Evolutionary conservation across 2,329 filamentous ascomycete species (phyloP), one percentile per base, ranked within the genome.

Genomic region (Aspergillus costaricaensis): DNA sequence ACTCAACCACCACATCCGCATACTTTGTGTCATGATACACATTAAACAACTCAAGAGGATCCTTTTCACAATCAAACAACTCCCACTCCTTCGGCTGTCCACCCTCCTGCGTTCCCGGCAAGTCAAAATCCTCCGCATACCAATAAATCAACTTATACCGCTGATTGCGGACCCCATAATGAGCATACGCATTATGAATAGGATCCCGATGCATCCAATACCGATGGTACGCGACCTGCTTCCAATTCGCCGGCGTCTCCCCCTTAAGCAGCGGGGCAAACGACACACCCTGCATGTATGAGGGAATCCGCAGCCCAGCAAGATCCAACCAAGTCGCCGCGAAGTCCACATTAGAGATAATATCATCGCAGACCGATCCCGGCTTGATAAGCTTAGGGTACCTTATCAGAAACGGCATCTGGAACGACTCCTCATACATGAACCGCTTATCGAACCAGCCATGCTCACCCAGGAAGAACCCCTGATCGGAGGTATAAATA

Each of bases 371-470:
- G 0, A 82, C 70, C 0, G 70, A 72, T 0, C 76, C 74, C 0
- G 77, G 59, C 1, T 56, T 47, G 58, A 84, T 82, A 54, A 75
- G 74, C 0, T 54, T 61, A 0, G 83, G 82, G 50, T 81, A 82
- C 0, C 79, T 76, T 8, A 82, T 74, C 3, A 85, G 66, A 51
- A 85, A 82, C 0, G 83, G 82, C 83, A 85, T 85, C 69, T 85
- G 82, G 71, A 85, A 85, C 14, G 74, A 78, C 68, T 85, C 81
- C 62, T 85, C 82, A 69, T 85, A 85, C 79, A 85, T 84, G 68
- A 85, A 84, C 3, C 83, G 79, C 70, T 85, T 85, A 68, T 85
- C 83, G 64, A 84, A 85, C 82, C 82, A 85, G 56, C 83, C 82
- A 61, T 85, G 83, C 60, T 85, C 83, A 7, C 82, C 82, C 0